Evolutionary conservation across 2,329 filamentous ascomycete species (phyloP), one percentile per base, ranked within the genome.

Genomic region (Aureobasidium sp.): DNA sequence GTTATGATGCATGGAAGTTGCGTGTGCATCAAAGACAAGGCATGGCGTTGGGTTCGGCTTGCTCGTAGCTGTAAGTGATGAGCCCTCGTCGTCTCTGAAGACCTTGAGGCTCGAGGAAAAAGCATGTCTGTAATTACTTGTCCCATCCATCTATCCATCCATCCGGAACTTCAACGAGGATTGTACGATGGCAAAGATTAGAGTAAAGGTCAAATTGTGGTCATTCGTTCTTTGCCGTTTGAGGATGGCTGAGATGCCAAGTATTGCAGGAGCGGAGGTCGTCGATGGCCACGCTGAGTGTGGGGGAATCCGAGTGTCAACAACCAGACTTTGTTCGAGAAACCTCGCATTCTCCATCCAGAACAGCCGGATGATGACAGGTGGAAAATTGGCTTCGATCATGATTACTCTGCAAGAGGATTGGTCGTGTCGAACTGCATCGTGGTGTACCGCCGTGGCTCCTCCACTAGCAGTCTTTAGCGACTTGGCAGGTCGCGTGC

Each of bases 61-160:
- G 51, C 37, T 55, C 51, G 37, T 55, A 37, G 51, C 51, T 55
- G 51, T 25, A 41, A 37, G 5, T 12, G 51, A 36, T 42, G 36
- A 55, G 22, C 22, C 41, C 41, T 42, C 51, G 12, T 41, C 51
- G 12, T 41, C 17, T 20, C 42, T 7, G 51, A 42, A 55, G 25
- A 17, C 7, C 27, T 55, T 12, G 22, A 15, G 11, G 25, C 31
- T 42, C 51, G 37, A 55, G 51, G 29, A 55, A 55, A 53, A 55
- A 55, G 51, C 51, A 55, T 55, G 49, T 39, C 14, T 36, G 12
- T 8, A 9, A 52, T 52, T 39, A 15, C 25, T 25, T 42, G 36
- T 41, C 37, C 51, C 51, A 55, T 55, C 51, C 51, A 55, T 55
- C 51, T 37, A 37, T 25, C 51, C 51, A 55, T 55, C 51, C 51